These are phyloP conservation scores for Heliamphora pulchella DNA, from an alignment of 179 eudicot species.

Conservation along the genomic window DNA sequence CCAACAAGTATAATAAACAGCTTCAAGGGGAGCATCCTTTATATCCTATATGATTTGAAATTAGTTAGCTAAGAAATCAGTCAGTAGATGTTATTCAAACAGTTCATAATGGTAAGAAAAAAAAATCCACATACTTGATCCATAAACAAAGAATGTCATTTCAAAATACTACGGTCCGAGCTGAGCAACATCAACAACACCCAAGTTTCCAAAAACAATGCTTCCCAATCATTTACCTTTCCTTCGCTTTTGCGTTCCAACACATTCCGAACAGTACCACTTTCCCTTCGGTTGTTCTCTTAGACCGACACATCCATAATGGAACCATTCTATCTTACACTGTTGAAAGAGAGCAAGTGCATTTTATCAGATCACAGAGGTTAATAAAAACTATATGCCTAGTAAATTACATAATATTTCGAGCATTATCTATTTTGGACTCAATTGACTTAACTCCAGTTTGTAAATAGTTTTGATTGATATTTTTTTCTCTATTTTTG, in stretches of 20 bases:
- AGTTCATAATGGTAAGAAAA: background rate
- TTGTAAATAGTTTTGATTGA: too few relatives aligned
- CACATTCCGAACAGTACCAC: conserved; percentile 83
- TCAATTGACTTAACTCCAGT: too few relatives aligned
- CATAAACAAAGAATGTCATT: background rate
- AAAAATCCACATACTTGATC: too few relatives aligned
- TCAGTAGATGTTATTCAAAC: background rate
- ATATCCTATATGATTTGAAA: background rate
- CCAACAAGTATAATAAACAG: background rate
- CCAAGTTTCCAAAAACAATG: background rate
- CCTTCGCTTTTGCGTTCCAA: conserved; percentile 50
- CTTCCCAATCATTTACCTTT: conserved; percentile 37
- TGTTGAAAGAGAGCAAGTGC: conserved; percentile 29
- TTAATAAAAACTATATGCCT: background rate
- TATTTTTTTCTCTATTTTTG: too few relatives aligned
- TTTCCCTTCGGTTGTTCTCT: conserved; percentile 90
- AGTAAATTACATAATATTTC: too few relatives aligned
- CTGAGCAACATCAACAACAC: background rate
- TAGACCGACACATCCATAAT: conserved; percentile 84
- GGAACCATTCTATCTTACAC: conserved; percentile 99
- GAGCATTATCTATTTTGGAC: too few relatives aligned
- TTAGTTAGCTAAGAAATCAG: too few relatives aligned
- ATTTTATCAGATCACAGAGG: conserved; percentile 17
- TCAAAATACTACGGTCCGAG: background rate
- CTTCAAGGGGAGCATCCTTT: background rate